Percentiles rank a stretch among this genome's conserved stretches.
Conservation (phyloP, 192 early-diverging fungal species). For the Jimgerdemannia flammicorona region DNA sequence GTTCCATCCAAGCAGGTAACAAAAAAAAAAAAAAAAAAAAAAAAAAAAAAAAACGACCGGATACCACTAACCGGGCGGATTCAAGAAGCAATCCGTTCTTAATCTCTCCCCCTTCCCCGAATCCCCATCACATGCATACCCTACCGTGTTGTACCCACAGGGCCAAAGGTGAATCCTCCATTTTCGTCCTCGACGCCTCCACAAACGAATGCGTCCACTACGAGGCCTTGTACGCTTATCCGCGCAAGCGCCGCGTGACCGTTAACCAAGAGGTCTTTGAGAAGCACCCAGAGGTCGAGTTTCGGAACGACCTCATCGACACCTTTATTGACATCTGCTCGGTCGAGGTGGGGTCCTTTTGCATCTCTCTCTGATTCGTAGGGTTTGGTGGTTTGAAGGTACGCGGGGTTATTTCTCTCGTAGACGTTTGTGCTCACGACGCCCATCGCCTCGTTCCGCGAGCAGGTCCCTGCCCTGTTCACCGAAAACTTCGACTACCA, state of each 20-base stretch:
- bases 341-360: conserved; percentile 53
- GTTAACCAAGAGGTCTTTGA: conserved; percentile 59
- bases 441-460: too few species aligned
- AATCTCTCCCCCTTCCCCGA: neutral
- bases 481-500: conserved; percentile 99
- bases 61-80: neutral
- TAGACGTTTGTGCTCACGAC: conserved; percentile 39
- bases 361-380: conserved; percentile 6
- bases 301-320: conserved; percentile 93
- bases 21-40: conserved; percentile 2
- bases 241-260: conserved; percentile 48
- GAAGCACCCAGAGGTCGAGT: conserved; percentile 65
- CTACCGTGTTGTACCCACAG: conserved; percentile 11
- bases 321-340: conserved; percentile 92
- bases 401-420: neutral
- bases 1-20: conserved; percentile 38
- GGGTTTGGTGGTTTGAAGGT: neutral
- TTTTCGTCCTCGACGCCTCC: conserved; percentile 81
- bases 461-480: conserved; percentile 66
- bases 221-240: conserved; percentile 60
- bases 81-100: neutral
- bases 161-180: conserved; percentile 64
- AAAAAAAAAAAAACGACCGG: neutral
- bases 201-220: conserved; percentile 81
- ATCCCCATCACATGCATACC: neutral